phyloP scores from a whole-genome alignment of 768 basidiomycete species.

The Leccinum pellstonianum region DNA sequence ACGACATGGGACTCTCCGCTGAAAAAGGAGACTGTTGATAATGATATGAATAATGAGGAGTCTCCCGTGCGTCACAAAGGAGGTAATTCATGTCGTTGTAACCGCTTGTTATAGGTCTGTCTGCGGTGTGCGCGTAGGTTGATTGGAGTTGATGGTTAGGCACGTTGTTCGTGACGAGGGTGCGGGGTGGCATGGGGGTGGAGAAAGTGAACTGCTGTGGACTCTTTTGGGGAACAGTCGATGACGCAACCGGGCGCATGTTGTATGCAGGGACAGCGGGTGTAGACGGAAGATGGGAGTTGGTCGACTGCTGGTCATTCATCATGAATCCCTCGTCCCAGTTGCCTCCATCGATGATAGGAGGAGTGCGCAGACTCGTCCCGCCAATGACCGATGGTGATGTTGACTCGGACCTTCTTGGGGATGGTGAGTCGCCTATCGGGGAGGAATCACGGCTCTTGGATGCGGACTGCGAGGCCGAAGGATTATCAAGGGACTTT shows the following conservation, averaged over 20 bases:
- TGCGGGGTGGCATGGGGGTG: slow-evolving; percentile 43
- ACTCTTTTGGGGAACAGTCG: slow-evolving; percentile 47
- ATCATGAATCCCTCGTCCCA: slow-evolving; percentile 62
- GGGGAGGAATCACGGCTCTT: slow-evolving; percentile 68
- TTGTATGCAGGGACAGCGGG: slow-evolving; percentile 44
- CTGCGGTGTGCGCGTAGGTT: slow-evolving; percentile 48
- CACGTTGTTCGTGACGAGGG: slow-evolving; percentile 40
- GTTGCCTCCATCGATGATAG: slow-evolving; percentile 46
- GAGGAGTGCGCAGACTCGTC: slow-evolving; percentile 35
- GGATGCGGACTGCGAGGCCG: slow-evolving; percentile 40
- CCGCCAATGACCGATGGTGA: slow-evolving; percentile 35
- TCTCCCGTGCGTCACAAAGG: slow-evolving; percentile 46
- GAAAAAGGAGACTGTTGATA: slow-evolving; percentile 53
- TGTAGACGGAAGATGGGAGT: slow-evolving; percentile 37
- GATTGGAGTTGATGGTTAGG: slow-evolving; percentile 38
- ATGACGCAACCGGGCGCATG: slow-evolving; percentile 42
- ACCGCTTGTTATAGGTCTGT: slow-evolving; percentile 47
- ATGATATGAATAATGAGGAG: slow-evolving; percentile 49
- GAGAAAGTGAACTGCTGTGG: slow-evolving; percentile 44
- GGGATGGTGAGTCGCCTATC: slow-evolving; percentile 49
- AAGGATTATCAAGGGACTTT: slow-evolving; percentile 42
- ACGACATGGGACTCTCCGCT: slow-evolving; percentile 40
- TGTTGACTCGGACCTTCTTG: slow-evolving; percentile 36
- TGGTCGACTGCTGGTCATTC: slow-evolving; percentile 40
- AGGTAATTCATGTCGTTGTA: slow-evolving; percentile 50